Evolutionary conservation across 139 green algal species (phyloP).

Genomic region (Nannochloris sp.): DNA sequence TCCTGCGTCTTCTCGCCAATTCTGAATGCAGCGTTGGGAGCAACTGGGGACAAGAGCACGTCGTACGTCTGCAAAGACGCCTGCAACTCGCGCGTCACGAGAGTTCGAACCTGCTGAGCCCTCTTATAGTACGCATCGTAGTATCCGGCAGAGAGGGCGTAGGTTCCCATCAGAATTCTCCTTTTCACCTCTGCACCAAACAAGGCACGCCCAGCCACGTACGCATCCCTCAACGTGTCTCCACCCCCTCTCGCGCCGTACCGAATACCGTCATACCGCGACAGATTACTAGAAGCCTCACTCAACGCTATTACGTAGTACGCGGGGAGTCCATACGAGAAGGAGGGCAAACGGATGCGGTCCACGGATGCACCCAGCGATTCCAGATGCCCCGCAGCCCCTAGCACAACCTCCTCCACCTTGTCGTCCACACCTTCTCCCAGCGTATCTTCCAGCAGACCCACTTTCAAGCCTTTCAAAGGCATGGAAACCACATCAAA

Average conservation of each 20-base stretch:
- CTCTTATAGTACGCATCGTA: conserved; percentile 96
- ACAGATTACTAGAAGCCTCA: conserved; percentile 92
- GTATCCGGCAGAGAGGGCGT: conserved; percentile 89
- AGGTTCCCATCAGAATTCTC: conserved; percentile 97
- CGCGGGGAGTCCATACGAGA: conserved; percentile 71
- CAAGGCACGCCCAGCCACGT: conserved; percentile 34
- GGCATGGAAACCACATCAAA: conserved; percentile 33
- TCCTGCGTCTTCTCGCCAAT: conserved; percentile 75
- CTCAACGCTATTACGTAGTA: conserved; percentile 94
- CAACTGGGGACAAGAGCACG: conserved; percentile 69
- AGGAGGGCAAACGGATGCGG: conserved; percentile 66
- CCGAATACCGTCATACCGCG: conserved; percentile 90
- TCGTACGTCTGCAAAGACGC: conserved; percentile 48
- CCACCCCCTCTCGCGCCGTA: conserved; percentile 50
- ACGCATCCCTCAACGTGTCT: conserved; percentile 46
- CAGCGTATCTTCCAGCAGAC: conserved; percentile 72
- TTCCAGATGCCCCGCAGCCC: conserved; percentile 51
- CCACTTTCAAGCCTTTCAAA: conserved; percentile 51
- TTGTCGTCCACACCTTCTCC: conserved; percentile 61
- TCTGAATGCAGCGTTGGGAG: conserved; percentile 75
- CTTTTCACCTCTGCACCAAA: conserved; percentile 84
- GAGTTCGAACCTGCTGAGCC: conserved; percentile 87
- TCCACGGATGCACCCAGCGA: conserved; percentile 59
- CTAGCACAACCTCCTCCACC: conserved; percentile 15
- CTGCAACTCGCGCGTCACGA: conserved; percentile 65